A percentile compares a stretch with the other conserved stretches of the same genome.
Evolutionary conservation across 257 asterid genomes (phyloP).

Genomic region (Solanum okadae): DNA sequence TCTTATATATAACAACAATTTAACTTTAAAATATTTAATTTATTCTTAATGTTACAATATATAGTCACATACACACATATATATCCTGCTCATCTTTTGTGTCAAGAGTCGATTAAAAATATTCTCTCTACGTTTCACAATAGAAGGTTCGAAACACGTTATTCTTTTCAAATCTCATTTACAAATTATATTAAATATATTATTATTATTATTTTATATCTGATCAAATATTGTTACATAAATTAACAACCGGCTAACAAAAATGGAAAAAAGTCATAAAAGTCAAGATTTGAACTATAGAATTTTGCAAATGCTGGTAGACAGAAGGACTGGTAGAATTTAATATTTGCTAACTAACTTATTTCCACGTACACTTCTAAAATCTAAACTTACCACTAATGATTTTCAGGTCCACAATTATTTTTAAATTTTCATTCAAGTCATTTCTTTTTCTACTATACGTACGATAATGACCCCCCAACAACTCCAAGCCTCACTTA

Average conservation of each 20-base stretch:
- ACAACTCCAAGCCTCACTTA: background rate
- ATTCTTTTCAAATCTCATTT: accelerated
- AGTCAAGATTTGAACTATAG: background rate
- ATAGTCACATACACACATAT: background rate
- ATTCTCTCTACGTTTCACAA: too few species aligned
- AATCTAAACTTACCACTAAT: background rate
- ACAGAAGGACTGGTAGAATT: background rate
- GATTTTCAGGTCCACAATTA: background rate
- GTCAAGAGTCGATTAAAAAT: too few species aligned
- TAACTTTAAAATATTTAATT: background rate
- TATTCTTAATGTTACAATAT: background rate
- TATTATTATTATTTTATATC: background rate
- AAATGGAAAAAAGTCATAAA: background rate
- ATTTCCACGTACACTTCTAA: background rate
- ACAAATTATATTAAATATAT: background rate
- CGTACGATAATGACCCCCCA: constrained; percentile 33
- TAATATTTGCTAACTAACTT: background rate
- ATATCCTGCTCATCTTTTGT: background rate
- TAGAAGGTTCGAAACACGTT: accelerated
- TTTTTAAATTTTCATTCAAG: background rate
- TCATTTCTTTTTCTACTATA: constrained; percentile 7
- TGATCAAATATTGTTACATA: background rate
- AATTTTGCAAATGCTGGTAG: background rate
- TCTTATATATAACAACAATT: background rate
- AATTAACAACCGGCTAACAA: background rate